A percentile compares a stretch with the other conserved stretches of the same genome.
These are phyloP conservation scores for Erigeron philadelphicus DNA, from an alignment of 140 eudicot species.

Conservation along the genomic window DNA sequence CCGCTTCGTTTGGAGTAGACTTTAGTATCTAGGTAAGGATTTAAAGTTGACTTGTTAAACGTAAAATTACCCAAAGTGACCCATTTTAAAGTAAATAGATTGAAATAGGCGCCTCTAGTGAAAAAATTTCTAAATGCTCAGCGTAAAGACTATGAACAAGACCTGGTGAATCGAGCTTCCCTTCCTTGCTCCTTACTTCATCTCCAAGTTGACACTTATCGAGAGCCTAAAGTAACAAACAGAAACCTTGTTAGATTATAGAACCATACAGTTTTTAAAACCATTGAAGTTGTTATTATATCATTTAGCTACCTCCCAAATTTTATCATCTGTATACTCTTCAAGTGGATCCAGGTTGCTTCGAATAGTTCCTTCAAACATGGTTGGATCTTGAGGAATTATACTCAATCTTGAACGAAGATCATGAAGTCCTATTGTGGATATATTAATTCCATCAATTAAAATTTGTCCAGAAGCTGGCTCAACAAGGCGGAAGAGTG, in stretches of 20 bases:
- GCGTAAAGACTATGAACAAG: neutral
- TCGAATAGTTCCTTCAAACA: conserved; percentile 88
- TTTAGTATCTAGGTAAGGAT: no score
- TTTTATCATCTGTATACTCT: conserved; percentile 73
- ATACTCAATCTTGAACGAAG: conserved; percentile 74
- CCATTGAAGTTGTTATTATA: neutral
- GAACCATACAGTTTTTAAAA: neutral
- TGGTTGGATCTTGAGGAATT: conserved; percentile 96
- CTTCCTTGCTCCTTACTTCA: conserved; percentile 74
- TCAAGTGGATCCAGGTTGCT: conserved; percentile 82
- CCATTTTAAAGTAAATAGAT: no score
- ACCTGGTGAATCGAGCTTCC: conserved; percentile 78
- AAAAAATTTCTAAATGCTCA: neutral
- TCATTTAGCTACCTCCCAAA: conserved; percentile 74
- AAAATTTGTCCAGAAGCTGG: conserved; percentile 59
- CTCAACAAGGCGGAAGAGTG: conserved; percentile 84
- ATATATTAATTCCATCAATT: conserved; percentile 69
- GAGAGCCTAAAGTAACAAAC: conserved; percentile 48
- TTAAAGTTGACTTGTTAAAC: no score
- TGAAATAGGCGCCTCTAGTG: neutral
- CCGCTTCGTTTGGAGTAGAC: no score
- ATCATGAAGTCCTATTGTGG: conserved; percentile 77
- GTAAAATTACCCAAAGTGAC: no score
- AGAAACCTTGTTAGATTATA: conserved; percentile 14
- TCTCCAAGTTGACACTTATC: conserved; percentile 93